These are phyloP conservation scores for Nemania abortiva DNA, from an alignment of 2,329 filamentous ascomycete genomes.

Conservation along the genomic window DNA sequence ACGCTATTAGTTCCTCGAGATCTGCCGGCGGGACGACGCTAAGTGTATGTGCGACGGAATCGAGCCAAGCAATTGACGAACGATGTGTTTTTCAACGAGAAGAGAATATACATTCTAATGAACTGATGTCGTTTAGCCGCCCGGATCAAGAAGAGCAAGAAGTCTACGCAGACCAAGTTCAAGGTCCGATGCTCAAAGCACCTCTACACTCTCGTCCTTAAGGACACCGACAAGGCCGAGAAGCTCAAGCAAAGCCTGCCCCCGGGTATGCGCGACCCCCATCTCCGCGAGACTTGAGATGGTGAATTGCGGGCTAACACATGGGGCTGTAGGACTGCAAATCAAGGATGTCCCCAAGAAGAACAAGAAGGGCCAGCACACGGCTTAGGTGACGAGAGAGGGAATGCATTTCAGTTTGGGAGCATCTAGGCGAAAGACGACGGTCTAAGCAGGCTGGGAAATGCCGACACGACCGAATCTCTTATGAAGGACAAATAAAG, in stretches of 20 bases:
- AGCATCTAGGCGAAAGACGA: constrained; percentile 37
- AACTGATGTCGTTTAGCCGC: constrained; percentile 68
- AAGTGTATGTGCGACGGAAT: constrained; percentile 79
- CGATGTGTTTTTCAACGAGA: constrained; percentile 16
- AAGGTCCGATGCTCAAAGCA: constrained; percentile 98
- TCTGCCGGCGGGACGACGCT: constrained; percentile 99
- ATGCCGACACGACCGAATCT: constrained; percentile 37
- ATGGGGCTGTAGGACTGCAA: constrained; percentile 57
- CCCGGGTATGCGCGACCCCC: constrained; percentile 77
- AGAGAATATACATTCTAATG: constrained; percentile 48
- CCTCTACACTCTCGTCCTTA: constrained; percentile 98
- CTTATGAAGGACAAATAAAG: constrained; percentile 37
- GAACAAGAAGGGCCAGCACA: constrained; percentile 63
- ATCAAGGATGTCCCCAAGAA: constrained; percentile 67
- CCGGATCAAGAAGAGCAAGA: constrained; percentile 96
- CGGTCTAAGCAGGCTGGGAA: constrained; percentile 34
- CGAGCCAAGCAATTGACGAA: constrained; percentile 21
- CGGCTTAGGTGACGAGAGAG: constrained; percentile 49
- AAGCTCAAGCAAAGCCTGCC: constrained; percentile 99
- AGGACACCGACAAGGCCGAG: constrained; percentile 99
- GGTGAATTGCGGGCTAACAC: constrained; percentile 37
- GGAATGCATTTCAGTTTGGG: constrained; percentile 24
- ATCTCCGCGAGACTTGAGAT: not conserved
- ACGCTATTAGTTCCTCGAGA: constrained; percentile 91
- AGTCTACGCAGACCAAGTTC: constrained; percentile 97